Evolutionary conservation across 805 yeast genomes (phyloP), one percentile per base, ranked within the genome.

Genomic region (Kregervanrija pseudodelftensis): DNA sequence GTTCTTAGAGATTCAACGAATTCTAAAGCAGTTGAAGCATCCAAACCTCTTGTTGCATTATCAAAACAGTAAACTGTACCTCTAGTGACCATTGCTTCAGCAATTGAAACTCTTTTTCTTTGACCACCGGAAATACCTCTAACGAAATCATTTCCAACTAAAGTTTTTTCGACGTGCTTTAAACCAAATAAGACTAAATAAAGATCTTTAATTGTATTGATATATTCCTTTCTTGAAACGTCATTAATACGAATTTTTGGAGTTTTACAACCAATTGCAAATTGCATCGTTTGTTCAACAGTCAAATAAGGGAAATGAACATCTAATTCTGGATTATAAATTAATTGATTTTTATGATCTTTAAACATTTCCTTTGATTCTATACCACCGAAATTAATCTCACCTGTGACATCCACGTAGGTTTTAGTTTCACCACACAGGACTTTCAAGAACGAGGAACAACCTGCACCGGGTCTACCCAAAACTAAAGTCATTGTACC

Each of bases 71-170:
- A 78, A 16, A 79, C 66, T 7, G 76, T 65, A 8, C 76, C 80
- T 43, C 74, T 68, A 56, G 74, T 66, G 31, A 75, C 70, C 54
- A 76, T 70, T 3, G 77, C 83, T 61, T 80, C 86, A 3, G 82
- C 85, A 53, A 80, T 73, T 4, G 85, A 78, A 17, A 80, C 85
- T 66, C 86, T 76, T 64, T 80, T 80, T 54, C 86, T 67, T 65
- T 80, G 84, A 64, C 86, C 86, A 56, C 86, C 86, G 33, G 85
- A 79, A 39, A 80, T 78, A 62, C 86, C 86, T 61, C 85, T 70
- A 13, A 80, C 77, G 45, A 73, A 76, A 59, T 80, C 85, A 52
- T 76, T 73, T 58, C 86, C 86, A 42, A 80, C 85, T 41, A 77
- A 69, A 15, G 87, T 80, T 49, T 77, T 68, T 49, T 73, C 70